A percentile compares a stretch with the other conserved stretches of the same genome.
Conservation (phyloP, 805 yeast species). For the Kazachstania martiniae region DNA sequence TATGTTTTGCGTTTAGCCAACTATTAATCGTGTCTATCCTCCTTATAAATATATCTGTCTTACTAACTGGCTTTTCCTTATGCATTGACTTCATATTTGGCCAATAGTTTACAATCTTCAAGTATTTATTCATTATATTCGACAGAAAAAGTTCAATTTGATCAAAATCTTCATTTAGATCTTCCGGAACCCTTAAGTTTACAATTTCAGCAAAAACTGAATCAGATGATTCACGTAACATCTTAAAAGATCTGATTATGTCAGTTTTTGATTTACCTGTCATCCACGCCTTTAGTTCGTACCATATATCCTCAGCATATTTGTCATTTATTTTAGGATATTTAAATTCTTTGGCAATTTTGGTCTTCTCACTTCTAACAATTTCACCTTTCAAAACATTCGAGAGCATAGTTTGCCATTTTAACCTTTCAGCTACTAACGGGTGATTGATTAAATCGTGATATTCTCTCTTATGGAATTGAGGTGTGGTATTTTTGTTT, state of each 20-base stretch:
- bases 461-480: neutral
- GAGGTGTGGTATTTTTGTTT: neutral
- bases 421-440: constrained; percentile 60
- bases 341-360: constrained; percentile 41
- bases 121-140: constrained; percentile 47
- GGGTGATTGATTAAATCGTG: constrained; percentile 23
- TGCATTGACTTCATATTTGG: constrained; percentile 68
- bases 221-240: constrained; percentile 63
- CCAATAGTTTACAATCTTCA: constrained; percentile 67
- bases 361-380: constrained; percentile 78
- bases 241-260: constrained; percentile 58
- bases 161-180: constrained; percentile 22
- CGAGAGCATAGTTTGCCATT: constrained; percentile 92
- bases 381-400: constrained; percentile 93
- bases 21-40: constrained; percentile 69
- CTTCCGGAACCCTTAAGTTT: constrained; percentile 46
- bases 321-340: constrained; percentile 20
- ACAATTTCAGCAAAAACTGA: constrained; percentile 58
- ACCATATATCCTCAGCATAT: constrained; percentile 51
- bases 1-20: constrained; percentile 69
- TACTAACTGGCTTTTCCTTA: constrained; percentile 63
- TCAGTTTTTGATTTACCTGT: constrained; percentile 73
- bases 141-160: constrained; percentile 43
- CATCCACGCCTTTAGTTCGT: constrained; percentile 73
- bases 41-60: constrained; percentile 48